Evolutionary conservation across 495 filamentous ascomycete genomes (phyloP).

Genomic region (Talaromyces trachyspermus): DNA sequence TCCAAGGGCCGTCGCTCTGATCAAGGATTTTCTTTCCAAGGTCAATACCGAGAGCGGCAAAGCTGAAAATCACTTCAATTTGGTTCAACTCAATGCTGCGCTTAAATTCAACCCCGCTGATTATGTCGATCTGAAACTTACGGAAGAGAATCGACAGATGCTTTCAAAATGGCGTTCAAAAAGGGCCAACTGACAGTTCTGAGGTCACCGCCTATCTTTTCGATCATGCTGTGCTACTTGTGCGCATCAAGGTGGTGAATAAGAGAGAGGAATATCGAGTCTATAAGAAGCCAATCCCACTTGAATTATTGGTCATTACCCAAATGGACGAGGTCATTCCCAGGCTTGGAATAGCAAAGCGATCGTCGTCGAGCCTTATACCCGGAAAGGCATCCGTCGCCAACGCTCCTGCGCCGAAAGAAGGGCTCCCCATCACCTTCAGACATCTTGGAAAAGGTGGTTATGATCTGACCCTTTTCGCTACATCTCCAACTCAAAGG

Average conservation of each 20-base stretch:
- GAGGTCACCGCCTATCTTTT: slow-evolving; percentile 94
- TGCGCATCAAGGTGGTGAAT: slow-evolving; percentile 81
- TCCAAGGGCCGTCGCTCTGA: slow-evolving; percentile 74
- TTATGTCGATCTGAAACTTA: slow-evolving; percentile 88
- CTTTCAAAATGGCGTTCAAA: slow-evolving; percentile 90
- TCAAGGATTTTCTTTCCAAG: slow-evolving; percentile 76
- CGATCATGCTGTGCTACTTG: slow-evolving; percentile 87
- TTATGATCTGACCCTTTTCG: slow-evolving; percentile 89
- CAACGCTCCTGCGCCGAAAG: slow-evolving; percentile 49
- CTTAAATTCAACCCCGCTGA: slow-evolving; percentile 82
- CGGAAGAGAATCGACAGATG: slow-evolving; percentile 86
- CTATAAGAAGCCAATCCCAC: slow-evolving; percentile 89
- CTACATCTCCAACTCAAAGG: slow-evolving; percentile 66
- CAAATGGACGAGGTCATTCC: slow-evolving; percentile 96
- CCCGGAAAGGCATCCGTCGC: slow-evolving; percentile 56
- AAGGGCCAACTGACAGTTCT: slow-evolving; percentile 73
- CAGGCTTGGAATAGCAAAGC: slow-evolving; percentile 67
- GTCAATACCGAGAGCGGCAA: slow-evolving; percentile 96
- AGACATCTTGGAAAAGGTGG: slow-evolving; percentile 93
- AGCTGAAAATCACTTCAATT: slow-evolving; percentile 95
- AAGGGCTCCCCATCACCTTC: slow-evolving; percentile 96
- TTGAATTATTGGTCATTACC: slow-evolving; percentile 87
- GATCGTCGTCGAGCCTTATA: slow-evolving; percentile 82
- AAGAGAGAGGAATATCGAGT: slow-evolving; percentile 93
- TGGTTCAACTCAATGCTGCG: slow-evolving; percentile 82